Conservation (phyloP, 768 basidiomycete species). For the Phylloporus rhodoxanthus region DNA sequence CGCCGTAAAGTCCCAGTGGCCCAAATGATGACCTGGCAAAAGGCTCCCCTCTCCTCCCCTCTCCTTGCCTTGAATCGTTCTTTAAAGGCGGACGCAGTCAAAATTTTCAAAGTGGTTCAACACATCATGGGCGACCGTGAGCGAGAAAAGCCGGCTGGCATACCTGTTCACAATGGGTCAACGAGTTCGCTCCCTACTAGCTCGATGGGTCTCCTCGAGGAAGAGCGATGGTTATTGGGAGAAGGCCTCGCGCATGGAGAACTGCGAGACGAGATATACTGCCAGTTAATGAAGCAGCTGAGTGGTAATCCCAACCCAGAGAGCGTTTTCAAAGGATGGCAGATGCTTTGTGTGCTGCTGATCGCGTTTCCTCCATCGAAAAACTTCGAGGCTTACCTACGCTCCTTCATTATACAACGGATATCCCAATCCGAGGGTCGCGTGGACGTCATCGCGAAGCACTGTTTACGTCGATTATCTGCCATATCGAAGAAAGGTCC, state of each 20-base stretch:
- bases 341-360: conserved; percentile 84
- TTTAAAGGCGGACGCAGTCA: conserved; percentile 72
- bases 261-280: conserved; percentile 89
- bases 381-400: conserved; percentile 82
- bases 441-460: conserved; percentile 86
- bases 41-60: conserved; percentile 65
- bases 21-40: conserved; percentile 91
- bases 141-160: conserved; percentile 52
- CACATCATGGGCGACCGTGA: conserved; percentile 92
- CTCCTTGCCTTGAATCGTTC: conserved; percentile 63
- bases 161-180: conserved; percentile 42
- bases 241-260: conserved; percentile 78
- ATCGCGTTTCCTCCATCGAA: conserved; percentile 91
- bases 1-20: conserved; percentile 73
- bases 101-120: conserved; percentile 84
- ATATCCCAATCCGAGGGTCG: conserved; percentile 65
- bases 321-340: conserved; percentile 88
- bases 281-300: conserved; percentile 89
- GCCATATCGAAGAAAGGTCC: conserved; percentile 80
- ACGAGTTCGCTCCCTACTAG: conserved; percentile 41
- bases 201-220: conserved; percentile 55
- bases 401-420: conserved; percentile 70
- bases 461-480: conserved; percentile 74
- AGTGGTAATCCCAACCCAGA: conserved; percentile 79
- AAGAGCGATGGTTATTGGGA: conserved; percentile 79